Evolutionary conservation across 148 eudicot genomes (phyloP), one percentile per base, ranked within the genome.

Genomic region (Vaccinium corymbosum): DNA sequence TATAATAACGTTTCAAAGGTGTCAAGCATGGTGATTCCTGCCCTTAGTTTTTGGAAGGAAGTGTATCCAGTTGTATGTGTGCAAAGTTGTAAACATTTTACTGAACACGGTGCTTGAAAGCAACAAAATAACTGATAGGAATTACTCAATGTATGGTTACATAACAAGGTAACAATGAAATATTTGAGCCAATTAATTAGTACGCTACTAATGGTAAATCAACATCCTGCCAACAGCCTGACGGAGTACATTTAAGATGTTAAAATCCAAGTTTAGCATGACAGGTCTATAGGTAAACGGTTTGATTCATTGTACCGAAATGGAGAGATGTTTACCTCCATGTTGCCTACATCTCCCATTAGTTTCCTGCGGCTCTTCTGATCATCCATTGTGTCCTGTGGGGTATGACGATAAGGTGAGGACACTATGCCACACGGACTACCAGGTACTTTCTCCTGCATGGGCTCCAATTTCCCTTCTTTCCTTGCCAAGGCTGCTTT

Each of bases 401-500:
- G 84, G 57, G 87, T 88, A 75, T 88, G 82, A 78, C 84, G 92
- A 85, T 82, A 82, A 78, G 92, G 94, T 62, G 94, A 89, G 68
- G 91, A 79, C 42, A 52, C 38, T 46, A 81, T 85, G 80, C 88
- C 88, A 82, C 89, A 84, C 84, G 97, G 95, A 84, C 90, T 92
- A 42, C 87, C 84, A 19, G 80, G 86, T 46, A 86, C 85, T 62
- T 87, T 88, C 46, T 88, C 89, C 55, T 87, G 91, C 50, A 86
- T 83, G 17, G 86, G 86, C 52, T 84, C 87, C 35, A 88, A 84
- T 59, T 91, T 93, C 57, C 93, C 93, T 68, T 92, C 94, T 85
- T 89, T 95, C 85, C 92, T 90, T 87, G 95, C 98, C 82, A 97
- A 89, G 73, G 95, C 98, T 83, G 93, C 94, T 88, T 92, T 97